These are phyloP conservation scores for Epichloe hybrida DNA, from an alignment of 2,329 filamentous ascomycete genomes.

Conservation along the genomic window DNA sequence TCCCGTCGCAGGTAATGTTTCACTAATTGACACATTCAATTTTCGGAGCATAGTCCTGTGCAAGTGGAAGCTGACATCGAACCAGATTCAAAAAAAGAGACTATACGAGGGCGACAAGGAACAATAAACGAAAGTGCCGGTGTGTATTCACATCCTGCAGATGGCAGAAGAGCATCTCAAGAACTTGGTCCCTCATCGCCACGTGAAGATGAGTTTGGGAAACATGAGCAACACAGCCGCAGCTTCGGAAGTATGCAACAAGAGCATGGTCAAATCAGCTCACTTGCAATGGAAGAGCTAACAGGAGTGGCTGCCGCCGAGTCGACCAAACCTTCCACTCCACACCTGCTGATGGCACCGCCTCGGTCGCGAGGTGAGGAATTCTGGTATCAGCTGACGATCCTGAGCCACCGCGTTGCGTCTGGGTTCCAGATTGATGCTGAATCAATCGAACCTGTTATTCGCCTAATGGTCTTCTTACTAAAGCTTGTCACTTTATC, in stretches of 20 bases:
- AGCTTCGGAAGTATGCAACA: neutral
- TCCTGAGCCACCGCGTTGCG: constrained; percentile 22
- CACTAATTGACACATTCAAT: neutral
- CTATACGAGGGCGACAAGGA: constrained; percentile 6
- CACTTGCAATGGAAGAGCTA: neutral
- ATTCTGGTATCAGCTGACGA: constrained; percentile 19
- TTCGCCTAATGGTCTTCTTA: constrained; percentile 49
- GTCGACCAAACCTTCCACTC: neutral
- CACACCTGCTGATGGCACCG: constrained; percentile 33
- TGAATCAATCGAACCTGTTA: constrained; percentile 20
- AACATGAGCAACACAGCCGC: neutral
- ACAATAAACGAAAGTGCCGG: neutral
- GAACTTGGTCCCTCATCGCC: constrained; percentile 9
- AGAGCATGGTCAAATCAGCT: neutral
- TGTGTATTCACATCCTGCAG: constrained; percentile 11
- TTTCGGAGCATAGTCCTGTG: neutral
- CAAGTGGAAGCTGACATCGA: constrained; percentile 6
- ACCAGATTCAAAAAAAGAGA: constrained; percentile 20
- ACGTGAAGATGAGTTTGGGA: neutral
- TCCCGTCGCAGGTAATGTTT: constrained; percentile 30
- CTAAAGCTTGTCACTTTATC: constrained; percentile 53
- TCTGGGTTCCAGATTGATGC: constrained; percentile 14
- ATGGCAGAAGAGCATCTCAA: constrained; percentile 7
- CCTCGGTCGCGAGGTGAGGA: constrained; percentile 24
- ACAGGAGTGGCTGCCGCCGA: neutral